Evolutionary conservation across 441 rosid genomes (phyloP).

Genomic region (Populus trichocarpa): DNA sequence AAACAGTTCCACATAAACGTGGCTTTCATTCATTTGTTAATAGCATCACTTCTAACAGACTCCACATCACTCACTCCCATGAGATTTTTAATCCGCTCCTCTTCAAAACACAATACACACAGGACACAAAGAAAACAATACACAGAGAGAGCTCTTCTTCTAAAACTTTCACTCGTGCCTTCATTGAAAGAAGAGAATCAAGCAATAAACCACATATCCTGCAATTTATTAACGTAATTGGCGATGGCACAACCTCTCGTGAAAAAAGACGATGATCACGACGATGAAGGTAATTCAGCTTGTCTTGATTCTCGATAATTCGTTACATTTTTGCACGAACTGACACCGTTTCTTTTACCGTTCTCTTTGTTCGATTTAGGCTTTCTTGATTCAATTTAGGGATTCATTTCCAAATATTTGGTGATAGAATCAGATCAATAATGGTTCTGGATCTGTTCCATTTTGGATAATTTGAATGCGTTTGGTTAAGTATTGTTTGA

Average conservation of each 20-base stretch:
- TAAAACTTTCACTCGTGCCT: slow-evolving; percentile 21
- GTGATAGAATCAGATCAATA: slow-evolving; percentile 26
- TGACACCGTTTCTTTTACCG: background rate
- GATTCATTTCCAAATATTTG: slow-evolving; percentile 5
- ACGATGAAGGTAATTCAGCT: slow-evolving; percentile 72
- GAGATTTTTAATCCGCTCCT: background rate
- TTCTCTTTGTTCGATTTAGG: background rate
- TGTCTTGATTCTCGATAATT: slow-evolving; percentile 1
- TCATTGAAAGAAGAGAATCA: background rate
- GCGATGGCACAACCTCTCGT: slow-evolving; percentile 90
- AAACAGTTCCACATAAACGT: slow-evolving; percentile 3
- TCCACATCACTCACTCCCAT: background rate
- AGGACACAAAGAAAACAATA: background rate
- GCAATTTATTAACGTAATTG: background rate
- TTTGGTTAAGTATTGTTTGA: background rate
- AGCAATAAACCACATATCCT: slow-evolving; percentile 25
- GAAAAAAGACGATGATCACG: slow-evolving; percentile 99
- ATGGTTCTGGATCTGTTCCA: slow-evolving; percentile 44
- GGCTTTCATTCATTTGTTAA: background rate
- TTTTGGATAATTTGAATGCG: slow-evolving; percentile 6
- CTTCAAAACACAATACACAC: background rate
- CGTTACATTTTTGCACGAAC: background rate
- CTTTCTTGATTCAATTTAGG: slow-evolving; percentile 2
- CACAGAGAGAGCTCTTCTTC: slow-evolving; percentile 9
- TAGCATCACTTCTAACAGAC: background rate